A percentile compares a stretch with the other conserved stretches of the same genome.
These are phyloP conservation scores for Onygenales sp. DNA, from an alignment of 2,329 filamentous ascomycete species.

Conservation along the genomic window DNA sequence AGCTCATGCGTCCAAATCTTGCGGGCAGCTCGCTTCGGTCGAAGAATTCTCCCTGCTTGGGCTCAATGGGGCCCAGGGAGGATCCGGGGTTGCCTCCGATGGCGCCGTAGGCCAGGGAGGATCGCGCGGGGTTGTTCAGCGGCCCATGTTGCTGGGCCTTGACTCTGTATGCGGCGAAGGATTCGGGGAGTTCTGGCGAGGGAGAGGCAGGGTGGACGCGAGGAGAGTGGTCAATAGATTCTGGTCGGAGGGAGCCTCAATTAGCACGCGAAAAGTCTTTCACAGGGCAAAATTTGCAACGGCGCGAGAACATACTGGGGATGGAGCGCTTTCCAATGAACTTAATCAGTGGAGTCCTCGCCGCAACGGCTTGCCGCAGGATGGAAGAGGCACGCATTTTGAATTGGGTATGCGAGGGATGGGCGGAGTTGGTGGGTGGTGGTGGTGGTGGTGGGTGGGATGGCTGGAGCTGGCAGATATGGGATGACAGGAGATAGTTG, in stretches of 20 bases:
- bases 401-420: conserved; percentile 7
- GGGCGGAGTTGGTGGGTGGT: conserved; percentile 8
- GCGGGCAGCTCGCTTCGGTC: conserved; percentile 79
- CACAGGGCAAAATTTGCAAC: neutral
- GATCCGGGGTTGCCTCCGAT: conserved; percentile 57
- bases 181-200: conserved; percentile 46
- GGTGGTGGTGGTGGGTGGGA: neutral
- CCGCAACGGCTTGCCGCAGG: conserved; percentile 27
- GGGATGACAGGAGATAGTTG: neutral
- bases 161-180: conserved; percentile 53
- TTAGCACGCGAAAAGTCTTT: neutral
- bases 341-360: conserved; percentile 40
- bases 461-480: conserved; percentile 1
- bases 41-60: conserved; percentile 68
- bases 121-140: conserved; percentile 30
- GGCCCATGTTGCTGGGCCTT: conserved; percentile 58
- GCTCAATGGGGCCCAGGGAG: conserved; percentile 61
- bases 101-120: conserved; percentile 25
- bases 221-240: conserved; percentile 45
- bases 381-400: conserved; percentile 35
- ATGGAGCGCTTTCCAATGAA: conserved; percentile 40
- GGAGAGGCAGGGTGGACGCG: conserved; percentile 51
- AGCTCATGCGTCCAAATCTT: conserved; percentile 68
- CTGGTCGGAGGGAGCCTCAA: conserved; percentile 15
- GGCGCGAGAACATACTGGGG: conserved; percentile 28